Evolutionary conservation across 306 rosid species (phyloP).

Genomic region (Quercus variabilis): DNA sequence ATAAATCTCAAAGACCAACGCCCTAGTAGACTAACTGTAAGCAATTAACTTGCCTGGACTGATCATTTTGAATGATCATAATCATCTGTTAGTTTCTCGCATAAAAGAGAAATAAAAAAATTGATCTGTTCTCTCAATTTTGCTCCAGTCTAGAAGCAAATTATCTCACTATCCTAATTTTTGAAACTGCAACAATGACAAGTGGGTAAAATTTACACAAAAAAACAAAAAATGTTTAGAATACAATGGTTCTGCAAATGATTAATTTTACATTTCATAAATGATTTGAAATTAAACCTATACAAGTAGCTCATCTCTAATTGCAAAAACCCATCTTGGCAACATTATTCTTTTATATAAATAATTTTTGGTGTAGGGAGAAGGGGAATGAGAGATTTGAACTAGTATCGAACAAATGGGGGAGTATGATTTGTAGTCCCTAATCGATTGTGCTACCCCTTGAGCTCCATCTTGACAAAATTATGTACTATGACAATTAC

Average conservation of each 20-base stretch:
- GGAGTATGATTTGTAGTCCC: no score
- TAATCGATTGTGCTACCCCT: no score
- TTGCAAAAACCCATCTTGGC: neutral
- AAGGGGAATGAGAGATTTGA: no score
- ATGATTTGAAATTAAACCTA: neutral
- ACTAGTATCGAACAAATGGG: no score
- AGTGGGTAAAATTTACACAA: neutral
- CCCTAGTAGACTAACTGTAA: neutral
- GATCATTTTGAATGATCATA: neutral
- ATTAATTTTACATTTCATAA: neutral
- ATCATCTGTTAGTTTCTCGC: neutral
- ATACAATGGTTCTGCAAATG: neutral
- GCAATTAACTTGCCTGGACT: neutral
- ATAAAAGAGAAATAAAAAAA: no score
- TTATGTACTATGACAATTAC: neutral
- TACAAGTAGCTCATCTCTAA: neutral
- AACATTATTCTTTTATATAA: no score
- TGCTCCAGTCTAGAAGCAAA: neutral
- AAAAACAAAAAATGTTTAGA: neutral
- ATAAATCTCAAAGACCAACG: neutral
- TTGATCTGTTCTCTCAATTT: no score
- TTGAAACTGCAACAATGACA: neutral
- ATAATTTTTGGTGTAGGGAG: no score
- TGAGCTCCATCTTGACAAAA: neutral
- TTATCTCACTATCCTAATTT: neutral